Conservation (phyloP, 805 yeast genomes). For the Ogataea angusta region DNA sequence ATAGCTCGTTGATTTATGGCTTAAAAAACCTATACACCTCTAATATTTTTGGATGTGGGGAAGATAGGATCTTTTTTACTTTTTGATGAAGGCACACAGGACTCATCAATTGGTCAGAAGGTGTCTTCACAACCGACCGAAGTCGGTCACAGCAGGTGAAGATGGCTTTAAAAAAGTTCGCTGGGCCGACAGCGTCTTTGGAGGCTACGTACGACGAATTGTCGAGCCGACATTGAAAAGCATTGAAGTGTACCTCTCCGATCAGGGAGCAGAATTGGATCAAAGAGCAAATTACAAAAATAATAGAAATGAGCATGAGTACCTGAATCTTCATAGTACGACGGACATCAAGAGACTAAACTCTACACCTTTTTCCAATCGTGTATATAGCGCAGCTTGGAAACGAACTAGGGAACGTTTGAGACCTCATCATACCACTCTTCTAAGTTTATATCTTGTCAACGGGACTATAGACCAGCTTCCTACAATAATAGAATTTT, state of each 20-base stretch:
- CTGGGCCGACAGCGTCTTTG: too few relatives aligned
- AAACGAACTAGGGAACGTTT: neutral
- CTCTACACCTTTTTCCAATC: too few relatives aligned
- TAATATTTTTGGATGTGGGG: neutral
- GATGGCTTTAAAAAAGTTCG: too few relatives aligned
- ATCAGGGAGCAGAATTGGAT: too few relatives aligned
- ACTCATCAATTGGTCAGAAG: too few relatives aligned
- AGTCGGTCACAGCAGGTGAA: too few relatives aligned
- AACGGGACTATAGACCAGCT: too few relatives aligned
- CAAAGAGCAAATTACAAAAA: neutral
- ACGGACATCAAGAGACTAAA: neutral
- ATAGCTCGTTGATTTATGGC: too few relatives aligned
- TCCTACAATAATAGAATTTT: conserved; percentile 1
- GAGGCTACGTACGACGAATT: too few relatives aligned
- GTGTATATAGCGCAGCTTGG: neutral
- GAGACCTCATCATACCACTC: neutral
- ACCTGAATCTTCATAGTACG: neutral
- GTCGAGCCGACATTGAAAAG: neutral
- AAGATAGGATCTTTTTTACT: neutral
- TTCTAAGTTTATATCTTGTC: neutral
- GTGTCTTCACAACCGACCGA: too few relatives aligned
- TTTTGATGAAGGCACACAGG: too few relatives aligned
- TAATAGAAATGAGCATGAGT: neutral
- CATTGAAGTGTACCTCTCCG: too few relatives aligned
- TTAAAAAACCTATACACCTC: conserved; percentile 2